Evolutionary conservation across 371 early-diverging fungal genomes (phyloP).

Genomic region (Mycotypha africana): DNA sequence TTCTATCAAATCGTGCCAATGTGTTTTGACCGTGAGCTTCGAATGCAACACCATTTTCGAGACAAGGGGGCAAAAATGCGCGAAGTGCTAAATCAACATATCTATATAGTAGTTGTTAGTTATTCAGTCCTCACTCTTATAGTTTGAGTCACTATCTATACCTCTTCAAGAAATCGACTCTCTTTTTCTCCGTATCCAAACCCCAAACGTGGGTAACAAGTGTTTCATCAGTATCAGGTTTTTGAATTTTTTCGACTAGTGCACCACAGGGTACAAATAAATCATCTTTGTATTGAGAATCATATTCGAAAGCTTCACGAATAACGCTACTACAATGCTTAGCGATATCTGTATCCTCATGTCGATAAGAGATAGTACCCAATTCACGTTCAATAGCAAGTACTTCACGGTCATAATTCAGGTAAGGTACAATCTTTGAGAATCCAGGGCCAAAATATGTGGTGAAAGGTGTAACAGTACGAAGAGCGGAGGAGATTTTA

Average conservation of each 20-base stretch:
- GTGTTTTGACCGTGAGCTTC: slow-evolving; percentile 74
- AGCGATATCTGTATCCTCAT: slow-evolving; percentile 55
- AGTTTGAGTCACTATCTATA: too few relatives aligned
- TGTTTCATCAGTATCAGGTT: slow-evolving; percentile 41
- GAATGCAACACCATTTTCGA: slow-evolving; percentile 66
- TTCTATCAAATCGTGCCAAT: slow-evolving; percentile 53
- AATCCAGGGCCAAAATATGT: slow-evolving; percentile 64
- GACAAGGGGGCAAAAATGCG: slow-evolving; percentile 60
- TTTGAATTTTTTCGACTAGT: slow-evolving; percentile 53
- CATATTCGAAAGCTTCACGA: slow-evolving; percentile 49
- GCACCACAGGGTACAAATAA: slow-evolving; percentile 60
- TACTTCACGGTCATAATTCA: slow-evolving; percentile 40
- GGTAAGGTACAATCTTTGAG: slow-evolving; percentile 41
- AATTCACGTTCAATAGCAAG: slow-evolving; percentile 50
- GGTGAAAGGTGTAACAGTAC: slow-evolving; percentile 70
- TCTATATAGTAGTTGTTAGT: slow-evolving; percentile 1
- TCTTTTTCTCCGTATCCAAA: slow-evolving; percentile 49
- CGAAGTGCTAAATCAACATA: slow-evolving; percentile 48
- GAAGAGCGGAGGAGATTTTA: slow-evolving; percentile 67
- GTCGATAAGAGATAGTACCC: slow-evolving; percentile 47
- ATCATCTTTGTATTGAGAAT: slow-evolving; percentile 42
- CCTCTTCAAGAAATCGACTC: slow-evolving; percentile 44
- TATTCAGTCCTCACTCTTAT: too few relatives aligned
- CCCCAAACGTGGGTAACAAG: slow-evolving; percentile 47
- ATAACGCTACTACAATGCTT: slow-evolving; percentile 67